A percentile compares a stretch with the other conserved stretches of the same genome.
Conservation (phyloP, 2,329 filamentous ascomycete species). For the Teratosphaeria destructans region DNA sequence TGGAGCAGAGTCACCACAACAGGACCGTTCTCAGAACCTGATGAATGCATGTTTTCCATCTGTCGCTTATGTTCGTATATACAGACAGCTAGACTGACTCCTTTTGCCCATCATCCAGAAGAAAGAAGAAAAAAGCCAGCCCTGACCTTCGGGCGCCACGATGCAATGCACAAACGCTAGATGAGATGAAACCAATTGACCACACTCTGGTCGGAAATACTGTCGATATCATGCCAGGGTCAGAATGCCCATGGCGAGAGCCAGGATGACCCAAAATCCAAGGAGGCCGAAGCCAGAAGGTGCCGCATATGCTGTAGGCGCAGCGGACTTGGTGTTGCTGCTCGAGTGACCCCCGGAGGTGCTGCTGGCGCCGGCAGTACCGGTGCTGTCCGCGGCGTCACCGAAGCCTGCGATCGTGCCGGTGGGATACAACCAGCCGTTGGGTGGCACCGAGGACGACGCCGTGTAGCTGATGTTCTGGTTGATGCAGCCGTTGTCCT, state of each 20-base stretch:
- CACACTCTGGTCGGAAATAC: neutral
- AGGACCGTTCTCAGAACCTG: neutral
- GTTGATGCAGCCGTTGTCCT: slow-evolving; percentile 11
- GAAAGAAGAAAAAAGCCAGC: neutral
- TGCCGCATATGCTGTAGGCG: neutral
- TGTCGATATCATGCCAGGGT: neutral
- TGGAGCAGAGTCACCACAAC: neutral
- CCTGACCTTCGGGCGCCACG: neutral
- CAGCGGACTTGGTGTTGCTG: neutral
- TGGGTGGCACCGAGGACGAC: neutral
- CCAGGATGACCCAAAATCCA: neutral
- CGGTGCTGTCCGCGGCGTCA: neutral
- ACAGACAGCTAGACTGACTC: neutral
- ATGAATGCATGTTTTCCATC: neutral
- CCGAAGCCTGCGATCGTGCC: neutral
- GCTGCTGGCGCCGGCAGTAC: neutral
- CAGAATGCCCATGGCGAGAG: neutral
- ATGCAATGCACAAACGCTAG: neutral
- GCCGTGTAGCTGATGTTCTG: slow-evolving; percentile 8
- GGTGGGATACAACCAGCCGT: neutral
- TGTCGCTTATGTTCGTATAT: neutral
- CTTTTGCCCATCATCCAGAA: neutral
- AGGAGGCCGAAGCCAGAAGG: neutral
- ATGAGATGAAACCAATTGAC: neutral
- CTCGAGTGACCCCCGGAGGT: neutral